phyloP scores from a whole-genome alignment of 1,284 basidiomycete genomes.

The Ceratobasidium sp. region DNA sequence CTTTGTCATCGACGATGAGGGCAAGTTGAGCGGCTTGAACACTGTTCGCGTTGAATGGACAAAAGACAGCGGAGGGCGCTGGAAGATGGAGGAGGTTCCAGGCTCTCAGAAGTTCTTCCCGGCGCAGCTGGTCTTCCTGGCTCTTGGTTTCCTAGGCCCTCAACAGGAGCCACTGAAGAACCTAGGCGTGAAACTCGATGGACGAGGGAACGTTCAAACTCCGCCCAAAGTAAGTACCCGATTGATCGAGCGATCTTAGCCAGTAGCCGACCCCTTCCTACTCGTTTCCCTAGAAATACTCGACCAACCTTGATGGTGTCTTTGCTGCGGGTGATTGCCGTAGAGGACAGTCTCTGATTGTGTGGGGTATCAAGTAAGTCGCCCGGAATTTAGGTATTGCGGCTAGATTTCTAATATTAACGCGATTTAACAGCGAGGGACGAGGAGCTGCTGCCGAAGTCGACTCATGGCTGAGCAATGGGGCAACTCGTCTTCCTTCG shows the following conservation, averaged over 20 bases:
- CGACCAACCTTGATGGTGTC: slow-evolving; percentile 86
- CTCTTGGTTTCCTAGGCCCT: slow-evolving; percentile 96
- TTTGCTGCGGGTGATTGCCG: slow-evolving; percentile 96
- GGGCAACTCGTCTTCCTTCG: slow-evolving; percentile 79
- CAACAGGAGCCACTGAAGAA: slow-evolving; percentile 83
- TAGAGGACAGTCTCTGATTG: slow-evolving; percentile 92
- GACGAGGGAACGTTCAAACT: slow-evolving; percentile 91
- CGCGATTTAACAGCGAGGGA: slow-evolving; percentile 75
- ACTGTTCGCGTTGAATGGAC: slow-evolving; percentile 97
- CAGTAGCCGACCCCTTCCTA: slow-evolving; percentile 38
- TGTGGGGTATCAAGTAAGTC: slow-evolving; percentile 87
- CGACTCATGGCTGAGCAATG: slow-evolving; percentile 82
- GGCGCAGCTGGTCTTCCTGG: slow-evolving; percentile 92
- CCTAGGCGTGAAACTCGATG: slow-evolving; percentile 88
- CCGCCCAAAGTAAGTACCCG: slow-evolving; percentile 70
- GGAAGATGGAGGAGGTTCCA: slow-evolving; percentile 97
- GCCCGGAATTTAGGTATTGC: slow-evolving; percentile 14
- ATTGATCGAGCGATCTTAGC: slow-evolving; percentile 7
- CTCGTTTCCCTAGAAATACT: slow-evolving; percentile 73
- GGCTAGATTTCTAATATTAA: slow-evolving; percentile 20
- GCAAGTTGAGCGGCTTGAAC: slow-evolving; percentile 89
- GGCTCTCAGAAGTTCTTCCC: slow-evolving; percentile 94
- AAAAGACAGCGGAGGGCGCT: slow-evolving; percentile 89
- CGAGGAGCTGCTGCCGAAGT: slow-evolving; percentile 91
- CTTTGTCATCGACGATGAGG: slow-evolving; percentile 87